Evolutionary conservation across 2,329 filamentous ascomycete genomes (phyloP).

Genomic region (Paecilomyces sp.): DNA sequence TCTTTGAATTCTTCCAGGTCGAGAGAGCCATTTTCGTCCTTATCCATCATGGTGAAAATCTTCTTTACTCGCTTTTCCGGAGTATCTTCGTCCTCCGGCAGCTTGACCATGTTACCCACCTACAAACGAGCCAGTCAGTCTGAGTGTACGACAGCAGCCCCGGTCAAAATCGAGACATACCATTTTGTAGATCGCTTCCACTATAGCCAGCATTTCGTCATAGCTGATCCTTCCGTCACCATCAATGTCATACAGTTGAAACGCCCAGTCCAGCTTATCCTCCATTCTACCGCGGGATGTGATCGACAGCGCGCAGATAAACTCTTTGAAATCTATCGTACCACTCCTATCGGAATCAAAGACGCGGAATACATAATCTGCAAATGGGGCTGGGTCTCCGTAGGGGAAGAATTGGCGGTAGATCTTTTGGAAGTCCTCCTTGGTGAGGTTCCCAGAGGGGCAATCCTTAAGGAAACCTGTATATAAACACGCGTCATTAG

Average conservation of each 20-base stretch:
- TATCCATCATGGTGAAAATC: constrained; percentile 99
- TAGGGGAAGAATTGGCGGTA: constrained; percentile 99
- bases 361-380: constrained; percentile 98
- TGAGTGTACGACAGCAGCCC: constrained; percentile 1
- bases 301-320: constrained; percentile 95
- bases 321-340: constrained; percentile 98
- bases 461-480: constrained; percentile 97
- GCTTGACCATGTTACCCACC: constrained; percentile 98
- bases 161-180: constrained; percentile 41
- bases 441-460: constrained; percentile 91
- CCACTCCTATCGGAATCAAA: constrained; percentile 97
- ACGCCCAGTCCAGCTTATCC: constrained; percentile 98
- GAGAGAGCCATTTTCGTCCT: constrained; percentile 95
- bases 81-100: constrained; percentile 97
- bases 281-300: constrained; percentile 98
- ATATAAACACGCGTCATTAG: constrained; percentile 8
- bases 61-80: constrained; percentile 96
- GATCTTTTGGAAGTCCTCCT: constrained; percentile 99
- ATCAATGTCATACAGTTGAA: constrained; percentile 98
- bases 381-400: constrained; percentile 92
- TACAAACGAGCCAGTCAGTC: constrained; percentile 30
- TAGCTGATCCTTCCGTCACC: constrained; percentile 99
- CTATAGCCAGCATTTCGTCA: constrained; percentile 97
- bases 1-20: constrained; percentile 99
- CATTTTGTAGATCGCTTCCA: constrained; percentile 99